A percentile compares a stretch with the other conserved stretches of the same genome.
Evolutionary conservation across 2,329 filamentous ascomycete species (phyloP).

Genomic region (Pseudocercospora ulei): DNA sequence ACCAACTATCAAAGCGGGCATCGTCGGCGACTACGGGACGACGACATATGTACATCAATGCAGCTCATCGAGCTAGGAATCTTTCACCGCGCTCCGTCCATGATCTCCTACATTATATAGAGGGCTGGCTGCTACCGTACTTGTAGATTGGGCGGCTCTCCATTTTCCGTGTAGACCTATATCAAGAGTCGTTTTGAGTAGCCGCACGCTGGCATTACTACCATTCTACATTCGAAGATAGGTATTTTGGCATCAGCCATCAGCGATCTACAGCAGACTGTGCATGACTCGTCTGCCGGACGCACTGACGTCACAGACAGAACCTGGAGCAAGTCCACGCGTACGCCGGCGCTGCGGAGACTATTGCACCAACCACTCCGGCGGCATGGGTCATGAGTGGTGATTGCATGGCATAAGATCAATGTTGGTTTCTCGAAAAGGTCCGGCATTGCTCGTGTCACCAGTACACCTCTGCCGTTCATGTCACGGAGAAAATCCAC

Average conservation of each 20-base stretch:
- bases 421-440: too few species aligned
- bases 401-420: too few species aligned
- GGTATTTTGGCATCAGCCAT: not conserved
- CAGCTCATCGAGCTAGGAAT: slow-evolving; percentile 7
- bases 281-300: too few species aligned
- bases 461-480: too few species aligned
- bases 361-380: too few species aligned
- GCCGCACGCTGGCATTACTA: not conserved
- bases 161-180: slow-evolving; percentile 16
- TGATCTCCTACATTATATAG: slow-evolving; percentile 6
- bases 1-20: not conserved
- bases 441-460: too few species aligned
- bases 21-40: not conserved
- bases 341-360: too few species aligned
- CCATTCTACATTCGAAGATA: not conserved
- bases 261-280: slow-evolving; percentile 3
- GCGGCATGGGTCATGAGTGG: too few species aligned
- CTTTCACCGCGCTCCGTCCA: slow-evolving; percentile 1
- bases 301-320: too few species aligned
- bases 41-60: slow-evolving; percentile 3
- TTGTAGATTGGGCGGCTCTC: slow-evolving; percentile 18
- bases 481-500: too few species aligned
- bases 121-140: slow-evolving; percentile 6
- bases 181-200: slow-evolving; percentile 14
- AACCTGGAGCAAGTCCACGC: too few species aligned